Percentiles rank a stretch among this genome's conserved stretches.
phyloP scores from a whole-genome alignment of 73 alveolate genomes.

The Tetrahymena elliotti region DNA sequence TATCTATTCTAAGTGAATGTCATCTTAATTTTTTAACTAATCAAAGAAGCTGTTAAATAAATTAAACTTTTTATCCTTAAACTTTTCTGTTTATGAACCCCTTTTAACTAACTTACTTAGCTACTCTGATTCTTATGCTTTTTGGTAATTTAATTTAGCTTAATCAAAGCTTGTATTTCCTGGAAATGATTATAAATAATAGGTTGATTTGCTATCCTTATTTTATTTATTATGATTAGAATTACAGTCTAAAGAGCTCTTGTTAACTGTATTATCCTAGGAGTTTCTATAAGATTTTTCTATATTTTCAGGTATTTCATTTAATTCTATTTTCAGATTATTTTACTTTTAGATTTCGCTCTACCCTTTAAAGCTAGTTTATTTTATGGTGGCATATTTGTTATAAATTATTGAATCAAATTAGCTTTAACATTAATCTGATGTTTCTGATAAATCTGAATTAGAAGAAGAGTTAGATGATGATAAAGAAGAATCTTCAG shows the following conservation, averaged over 20 bases:
- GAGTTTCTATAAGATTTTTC: not conserved
- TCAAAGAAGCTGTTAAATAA: not conserved
- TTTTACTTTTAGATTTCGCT: not conserved
- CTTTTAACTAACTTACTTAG: not conserved
- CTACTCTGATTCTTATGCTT: not conserved
- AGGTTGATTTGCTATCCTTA: not conserved
- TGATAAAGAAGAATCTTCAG: not conserved
- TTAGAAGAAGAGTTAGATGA: not conserved
- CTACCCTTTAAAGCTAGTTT: not conserved
- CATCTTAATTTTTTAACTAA: not conserved
- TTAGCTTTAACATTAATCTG: not conserved
- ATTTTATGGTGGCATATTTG: not conserved
- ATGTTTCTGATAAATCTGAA: not conserved
- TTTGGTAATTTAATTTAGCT: not conserved
- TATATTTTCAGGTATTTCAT: not conserved
- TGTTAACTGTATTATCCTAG: not conserved
- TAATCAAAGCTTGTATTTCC: not conserved
- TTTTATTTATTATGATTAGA: not conserved
- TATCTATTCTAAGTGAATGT: not conserved
- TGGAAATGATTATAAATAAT: not conserved
- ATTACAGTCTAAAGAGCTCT: not conserved
- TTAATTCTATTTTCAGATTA: not conserved
- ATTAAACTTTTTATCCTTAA: not conserved
- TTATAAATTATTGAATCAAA: not conserved
- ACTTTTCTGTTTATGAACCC: not conserved